Conservation (phyloP, 345 rosid species). For the Euphorbia peplus region DNA sequence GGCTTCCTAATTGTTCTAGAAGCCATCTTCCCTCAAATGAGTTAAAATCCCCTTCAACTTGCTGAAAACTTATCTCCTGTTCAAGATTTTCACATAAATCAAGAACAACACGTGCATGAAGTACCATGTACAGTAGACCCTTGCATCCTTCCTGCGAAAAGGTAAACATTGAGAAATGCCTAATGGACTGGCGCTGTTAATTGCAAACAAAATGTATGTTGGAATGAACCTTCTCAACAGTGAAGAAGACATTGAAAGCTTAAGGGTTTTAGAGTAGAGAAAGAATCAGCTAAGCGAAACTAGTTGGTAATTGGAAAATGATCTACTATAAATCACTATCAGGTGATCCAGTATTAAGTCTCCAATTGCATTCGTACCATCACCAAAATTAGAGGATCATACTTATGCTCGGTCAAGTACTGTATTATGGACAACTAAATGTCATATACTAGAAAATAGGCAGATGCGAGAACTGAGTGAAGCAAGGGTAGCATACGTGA, state of each 20-base stretch:
- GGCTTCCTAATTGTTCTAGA: conserved; percentile 82
- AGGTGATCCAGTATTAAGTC: background rate
- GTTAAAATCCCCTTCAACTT: conserved; percentile 92
- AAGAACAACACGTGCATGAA: conserved; percentile 91
- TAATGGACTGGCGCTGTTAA: background rate
- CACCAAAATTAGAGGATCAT: background rate
- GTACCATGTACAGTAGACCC: conserved; percentile 91
- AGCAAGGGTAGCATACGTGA: too few relatives aligned
- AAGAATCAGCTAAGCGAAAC: background rate
- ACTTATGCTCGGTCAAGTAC: background rate
- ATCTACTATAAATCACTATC: background rate
- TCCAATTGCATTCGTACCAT: too few relatives aligned
- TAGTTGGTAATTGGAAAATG: background rate
- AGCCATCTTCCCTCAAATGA: conserved; percentile 93
- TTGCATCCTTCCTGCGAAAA: conserved; percentile 87
- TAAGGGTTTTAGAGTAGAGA: background rate
- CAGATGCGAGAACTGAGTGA: background rate
- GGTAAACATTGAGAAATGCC: background rate
- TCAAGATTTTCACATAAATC: conserved; percentile 78
- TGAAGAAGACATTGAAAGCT: background rate
- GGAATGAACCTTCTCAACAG: background rate
- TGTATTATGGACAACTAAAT: background rate
- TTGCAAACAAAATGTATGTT: background rate
- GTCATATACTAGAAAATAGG: background rate
- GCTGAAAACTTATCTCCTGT: conserved; percentile 81